These are phyloP conservation scores for Laetiporus sulphureus DNA, from an alignment of 1,284 basidiomycete genomes.

Conservation along the genomic window DNA sequence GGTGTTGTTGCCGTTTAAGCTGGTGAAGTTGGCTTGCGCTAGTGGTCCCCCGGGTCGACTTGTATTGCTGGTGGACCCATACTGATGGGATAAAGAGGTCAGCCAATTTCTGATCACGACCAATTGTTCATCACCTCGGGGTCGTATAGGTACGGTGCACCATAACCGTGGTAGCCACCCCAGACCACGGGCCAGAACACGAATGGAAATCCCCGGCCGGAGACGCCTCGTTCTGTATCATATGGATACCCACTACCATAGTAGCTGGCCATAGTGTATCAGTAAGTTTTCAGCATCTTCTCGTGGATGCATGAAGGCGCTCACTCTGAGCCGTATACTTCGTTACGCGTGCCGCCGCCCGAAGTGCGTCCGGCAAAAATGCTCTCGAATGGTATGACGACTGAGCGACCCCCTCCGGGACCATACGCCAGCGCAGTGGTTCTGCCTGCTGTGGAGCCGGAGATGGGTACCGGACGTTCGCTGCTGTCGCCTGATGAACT, in stretches of 20 bases:
- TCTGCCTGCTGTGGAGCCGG: constrained; percentile 22
- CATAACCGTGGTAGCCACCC: constrained; percentile 32
- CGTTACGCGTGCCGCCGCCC: constrained; percentile 34
- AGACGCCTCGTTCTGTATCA: constrained; percentile 33
- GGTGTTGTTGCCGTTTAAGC: constrained; percentile 37
- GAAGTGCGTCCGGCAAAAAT: constrained; percentile 34
- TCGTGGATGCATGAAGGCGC: constrained; percentile 10
- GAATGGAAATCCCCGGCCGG: constrained; percentile 45
- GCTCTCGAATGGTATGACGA: constrained; percentile 34
- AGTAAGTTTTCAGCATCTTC: neutral
- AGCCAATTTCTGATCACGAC: neutral
- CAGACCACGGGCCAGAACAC: constrained; percentile 55
- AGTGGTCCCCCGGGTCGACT: constrained; percentile 55
- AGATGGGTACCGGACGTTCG: constrained; percentile 21
- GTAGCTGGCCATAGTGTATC: constrained; percentile 24
- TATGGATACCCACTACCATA: constrained; percentile 60
- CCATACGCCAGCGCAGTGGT: constrained; percentile 30
- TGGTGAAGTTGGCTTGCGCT: constrained; percentile 42
- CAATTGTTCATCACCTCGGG: constrained; percentile 26
- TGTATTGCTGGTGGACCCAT: constrained; percentile 43
- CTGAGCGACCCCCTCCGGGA: constrained; percentile 26
- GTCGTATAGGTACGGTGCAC: constrained; percentile 37
- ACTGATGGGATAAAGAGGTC: constrained; percentile 32
- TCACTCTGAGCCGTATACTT: constrained; percentile 36
- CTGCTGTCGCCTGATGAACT: constrained; percentile 14